Base-by-base conservation (phyloP, 495 filamentous ascomycete species). In the Pyrenula massariospora region DNA sequence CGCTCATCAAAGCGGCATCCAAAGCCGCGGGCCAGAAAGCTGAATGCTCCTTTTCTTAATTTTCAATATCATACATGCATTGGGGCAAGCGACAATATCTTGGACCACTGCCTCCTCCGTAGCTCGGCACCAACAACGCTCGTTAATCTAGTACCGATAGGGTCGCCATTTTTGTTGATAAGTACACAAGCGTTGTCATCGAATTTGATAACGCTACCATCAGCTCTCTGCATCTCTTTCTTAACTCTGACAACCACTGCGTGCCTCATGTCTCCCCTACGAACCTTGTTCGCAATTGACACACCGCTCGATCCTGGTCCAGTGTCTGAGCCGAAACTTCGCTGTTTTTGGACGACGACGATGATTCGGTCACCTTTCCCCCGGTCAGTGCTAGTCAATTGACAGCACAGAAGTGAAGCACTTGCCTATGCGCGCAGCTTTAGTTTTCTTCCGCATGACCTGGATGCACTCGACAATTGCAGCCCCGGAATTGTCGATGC, bases 401-500 rank as follows among this genome's bases (percentile, higher is more conserved):
- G n/a, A n/a, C n/a, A 53, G 54, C 31, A 20, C 12, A 51, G 24
- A 2, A 54, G 8, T 19, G 20, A 36, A 50, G 58, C 31, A 66
- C 81, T 62, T 79, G 97, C 94, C 94, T 67, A 99, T 89, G 56
- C 84, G 88, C 52, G 93, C 94, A 58, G 85, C 78, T 56, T 86
- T 77, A 74, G 96, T 95, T 19, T 52, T 52, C 81, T 92, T 92
- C 67, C 86, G 87, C 62, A 97, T 71, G 51, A 97, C 87, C 67
- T 88, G 84, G 65, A 88, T 87, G 74, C 94, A 99, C 73, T 99
- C 94, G 74, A 97, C 94, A 62, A 99, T 73, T 58, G 94, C 91
- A 64, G 94, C 94, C 67, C 94, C 94, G 53, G 94, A 96, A 79
- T 99, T 99, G 85, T 99, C 94, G 83, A 99, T 96, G 84, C 94